Evolutionary conservation across 2,329 filamentous ascomycete genomes (phyloP).

Genomic region (Furcasterigmium furcatum): DNA sequence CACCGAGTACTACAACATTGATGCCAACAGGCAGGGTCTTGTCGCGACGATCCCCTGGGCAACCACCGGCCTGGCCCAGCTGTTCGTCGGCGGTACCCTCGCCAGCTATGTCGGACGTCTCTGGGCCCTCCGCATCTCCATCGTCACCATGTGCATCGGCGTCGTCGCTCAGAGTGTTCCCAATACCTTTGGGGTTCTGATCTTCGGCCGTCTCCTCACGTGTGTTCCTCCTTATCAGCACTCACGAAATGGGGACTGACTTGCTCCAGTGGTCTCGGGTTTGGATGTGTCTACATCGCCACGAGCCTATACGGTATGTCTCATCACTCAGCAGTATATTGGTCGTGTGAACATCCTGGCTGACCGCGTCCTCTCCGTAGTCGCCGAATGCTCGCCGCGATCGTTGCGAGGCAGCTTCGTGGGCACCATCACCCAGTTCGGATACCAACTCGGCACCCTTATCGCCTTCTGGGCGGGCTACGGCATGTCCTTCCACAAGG

Average conservation of each 20-base stretch:
- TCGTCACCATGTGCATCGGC: constrained; percentile 32
- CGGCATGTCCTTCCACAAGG: constrained; percentile 36
- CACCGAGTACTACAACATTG: constrained; percentile 32
- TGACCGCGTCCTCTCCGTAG: too few relatives aligned
- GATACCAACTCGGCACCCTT: constrained; percentile 37
- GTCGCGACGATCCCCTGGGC: constrained; percentile 39
- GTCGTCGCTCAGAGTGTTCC: constrained; percentile 36
- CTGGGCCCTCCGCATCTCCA: constrained; percentile 34
- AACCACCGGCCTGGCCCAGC: constrained; percentile 29
- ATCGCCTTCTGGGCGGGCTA: constrained; percentile 41
- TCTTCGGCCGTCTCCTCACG: constrained; percentile 34
- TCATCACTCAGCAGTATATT: too few relatives aligned
- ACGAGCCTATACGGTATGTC: too few relatives aligned
- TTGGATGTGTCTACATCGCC: too few relatives aligned
- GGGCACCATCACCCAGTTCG: constrained; percentile 34
- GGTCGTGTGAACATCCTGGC: too few relatives aligned
- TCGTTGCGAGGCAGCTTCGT: constrained; percentile 35
- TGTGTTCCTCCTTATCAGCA: too few relatives aligned
- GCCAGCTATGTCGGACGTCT: constrained; percentile 30
- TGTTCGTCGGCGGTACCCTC: constrained; percentile 33
- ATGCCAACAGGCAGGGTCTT: constrained; percentile 27
- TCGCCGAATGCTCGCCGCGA: constrained; percentile 36
- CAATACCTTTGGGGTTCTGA: constrained; percentile 34
- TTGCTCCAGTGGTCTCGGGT: too few relatives aligned
- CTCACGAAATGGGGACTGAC: too few relatives aligned